These are phyloP conservation scores for Ophiosphaerella narmari DNA, from an alignment of 2,329 filamentous ascomycete species.

Conservation along the genomic window DNA sequence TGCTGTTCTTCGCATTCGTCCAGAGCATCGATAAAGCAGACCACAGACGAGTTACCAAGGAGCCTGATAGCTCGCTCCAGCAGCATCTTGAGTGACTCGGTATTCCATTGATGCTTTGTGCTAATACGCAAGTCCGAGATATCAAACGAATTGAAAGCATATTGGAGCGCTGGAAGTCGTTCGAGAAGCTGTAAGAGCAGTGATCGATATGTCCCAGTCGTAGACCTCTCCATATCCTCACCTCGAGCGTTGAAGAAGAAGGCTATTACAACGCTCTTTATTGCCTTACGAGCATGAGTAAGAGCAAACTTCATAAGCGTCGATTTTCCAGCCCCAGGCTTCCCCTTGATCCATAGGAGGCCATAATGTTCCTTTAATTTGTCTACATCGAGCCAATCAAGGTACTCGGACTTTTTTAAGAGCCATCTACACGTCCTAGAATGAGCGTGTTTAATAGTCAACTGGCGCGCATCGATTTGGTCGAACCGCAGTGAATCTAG, in stretches of 20 bases:
- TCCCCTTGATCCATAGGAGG: too few relatives aligned
- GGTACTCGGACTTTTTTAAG: neutral
- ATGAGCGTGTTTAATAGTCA: neutral
- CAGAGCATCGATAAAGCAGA: conserved; percentile 48
- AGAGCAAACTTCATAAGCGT: neutral
- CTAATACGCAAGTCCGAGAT: conserved; percentile 7
- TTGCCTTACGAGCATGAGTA: conserved; percentile 13
- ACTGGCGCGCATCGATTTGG: too few relatives aligned
- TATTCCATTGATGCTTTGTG: conserved; percentile 12
- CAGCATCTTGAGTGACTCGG: conserved; percentile 11
- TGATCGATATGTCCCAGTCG: conserved; percentile 26
- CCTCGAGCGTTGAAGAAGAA: conserved; percentile 27
- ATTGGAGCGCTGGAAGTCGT: conserved; percentile 7
- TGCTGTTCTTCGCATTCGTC: conserved; percentile 55
- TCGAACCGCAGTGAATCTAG: too few relatives aligned
- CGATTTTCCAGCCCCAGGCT: too few relatives aligned
- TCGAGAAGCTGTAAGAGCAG: conserved; percentile 25
- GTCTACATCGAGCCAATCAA: neutral
- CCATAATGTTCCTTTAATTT: neutral
- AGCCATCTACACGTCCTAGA: neutral
- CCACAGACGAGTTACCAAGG: conserved; percentile 3
- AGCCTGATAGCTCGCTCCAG: conserved; percentile 10
- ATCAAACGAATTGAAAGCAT: conserved; percentile 1
- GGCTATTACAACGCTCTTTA: neutral
- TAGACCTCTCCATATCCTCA: conserved; percentile 15